phyloP scores from a whole-genome alignment of 1,139 yeast genomes.

The Pichia sp. region DNA sequence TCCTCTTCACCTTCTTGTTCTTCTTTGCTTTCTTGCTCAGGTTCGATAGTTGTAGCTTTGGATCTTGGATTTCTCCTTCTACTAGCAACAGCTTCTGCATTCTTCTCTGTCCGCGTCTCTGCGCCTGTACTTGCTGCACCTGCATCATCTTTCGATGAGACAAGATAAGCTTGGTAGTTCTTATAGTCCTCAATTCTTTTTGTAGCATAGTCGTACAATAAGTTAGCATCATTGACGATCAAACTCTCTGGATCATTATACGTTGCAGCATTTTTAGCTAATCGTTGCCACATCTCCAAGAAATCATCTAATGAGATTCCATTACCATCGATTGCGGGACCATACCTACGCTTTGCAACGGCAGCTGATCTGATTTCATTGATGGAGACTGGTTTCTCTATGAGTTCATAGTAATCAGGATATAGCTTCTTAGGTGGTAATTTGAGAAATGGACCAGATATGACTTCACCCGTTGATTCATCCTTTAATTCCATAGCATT shows the following conservation, averaged over 20 bases:
- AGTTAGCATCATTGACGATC: conserved; percentile 51
- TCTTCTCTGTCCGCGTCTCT: neutral
- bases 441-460: conserved; percentile 18
- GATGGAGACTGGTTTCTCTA: conserved; percentile 59
- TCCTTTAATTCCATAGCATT: conserved; percentile 11
- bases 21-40: too few relatives aligned
- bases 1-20: neutral
- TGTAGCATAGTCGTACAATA: conserved; percentile 37
- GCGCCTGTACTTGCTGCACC: neutral
- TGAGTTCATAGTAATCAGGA: conserved; percentile 73
- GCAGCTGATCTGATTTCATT: conserved; percentile 43
- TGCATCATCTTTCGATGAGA: neutral
- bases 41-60: too few relatives aligned
- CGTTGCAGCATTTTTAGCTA: conserved; percentile 52
- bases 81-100: neutral
- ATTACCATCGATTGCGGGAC: neutral
- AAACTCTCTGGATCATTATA: conserved; percentile 58
- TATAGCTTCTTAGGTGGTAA: conserved; percentile 26
- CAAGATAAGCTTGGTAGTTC: neutral
- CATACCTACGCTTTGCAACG: conserved; percentile 14
- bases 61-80: too few relatives aligned
- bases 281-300: conserved; percentile 45
- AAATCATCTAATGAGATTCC: conserved; percentile 32
- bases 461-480: conserved; percentile 8
- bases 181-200: conserved; percentile 9